phyloP scores from a whole-genome alignment of 2,329 filamentous ascomycete genomes.

The Phaeosphaeriaceae sp. region DNA sequence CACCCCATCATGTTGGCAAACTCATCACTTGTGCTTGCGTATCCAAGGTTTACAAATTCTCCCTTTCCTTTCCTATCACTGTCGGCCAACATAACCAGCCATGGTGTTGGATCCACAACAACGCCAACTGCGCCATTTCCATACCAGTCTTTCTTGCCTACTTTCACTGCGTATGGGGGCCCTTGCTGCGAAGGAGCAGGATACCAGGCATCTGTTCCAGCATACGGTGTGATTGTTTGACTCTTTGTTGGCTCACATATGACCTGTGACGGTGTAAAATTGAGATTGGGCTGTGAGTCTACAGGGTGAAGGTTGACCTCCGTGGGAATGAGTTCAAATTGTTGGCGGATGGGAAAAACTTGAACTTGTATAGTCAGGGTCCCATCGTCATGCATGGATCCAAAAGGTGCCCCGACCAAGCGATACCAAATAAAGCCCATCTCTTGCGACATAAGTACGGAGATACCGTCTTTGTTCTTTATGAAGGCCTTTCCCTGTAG shows the following conservation, averaged over 20 bases:
- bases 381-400: conserved; percentile 3
- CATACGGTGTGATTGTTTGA: not conserved
- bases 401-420: conserved; percentile 1
- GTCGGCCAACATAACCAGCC: conserved; percentile 2
- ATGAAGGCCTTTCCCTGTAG: not conserved
- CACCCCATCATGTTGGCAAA: not conserved
- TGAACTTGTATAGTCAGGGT: not conserved
- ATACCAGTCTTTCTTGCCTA: conserved; percentile 1
- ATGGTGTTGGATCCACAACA: not conserved
- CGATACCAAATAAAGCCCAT: conserved; percentile 4
- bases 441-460: not conserved
- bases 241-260: not conserved
- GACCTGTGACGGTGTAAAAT: not conserved
- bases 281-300: not conserved
- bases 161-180: not conserved
- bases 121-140: not conserved
- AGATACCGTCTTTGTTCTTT: not conserved
- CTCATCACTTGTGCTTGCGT: not conserved
- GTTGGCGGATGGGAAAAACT: not conserved
- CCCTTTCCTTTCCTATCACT: not conserved
- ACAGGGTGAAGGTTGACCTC: not conserved
- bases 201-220: conserved; percentile 1
- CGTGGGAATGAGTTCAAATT: not conserved
- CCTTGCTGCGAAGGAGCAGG: not conserved
- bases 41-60: not conserved